These are phyloP conservation scores for Kwoniella sp. DNA, from an alignment of 768 basidiomycete genomes.

Conservation along the genomic window DNA sequence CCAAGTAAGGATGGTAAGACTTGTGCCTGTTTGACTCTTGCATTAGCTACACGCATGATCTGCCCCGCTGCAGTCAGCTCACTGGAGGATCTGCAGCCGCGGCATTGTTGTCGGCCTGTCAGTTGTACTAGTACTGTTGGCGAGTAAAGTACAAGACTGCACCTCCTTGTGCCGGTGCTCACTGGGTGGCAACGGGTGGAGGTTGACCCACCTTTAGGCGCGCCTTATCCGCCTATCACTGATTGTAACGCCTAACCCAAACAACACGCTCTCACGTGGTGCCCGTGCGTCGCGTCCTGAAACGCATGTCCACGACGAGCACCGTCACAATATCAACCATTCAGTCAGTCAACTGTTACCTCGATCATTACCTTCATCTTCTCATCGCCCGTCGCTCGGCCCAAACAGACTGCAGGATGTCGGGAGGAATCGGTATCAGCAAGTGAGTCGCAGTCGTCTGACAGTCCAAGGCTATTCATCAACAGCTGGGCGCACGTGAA, in stretches of 20 bases:
- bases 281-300: too few species aligned
- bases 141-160: not conserved
- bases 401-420: conserved; percentile 25
- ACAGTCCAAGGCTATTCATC: too few species aligned
- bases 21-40: conserved; percentile 40
- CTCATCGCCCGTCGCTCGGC: not conserved
- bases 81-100: conserved; percentile 50
- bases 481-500: too few species aligned
- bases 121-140: not conserved
- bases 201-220: too few species aligned
- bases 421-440: conserved; percentile 48
- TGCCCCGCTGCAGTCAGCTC: conserved; percentile 1
- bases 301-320: too few species aligned
- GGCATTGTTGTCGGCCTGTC: conserved; percentile 35
- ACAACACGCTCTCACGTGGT: too few species aligned
- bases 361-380: not conserved
- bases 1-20: conserved; percentile 51
- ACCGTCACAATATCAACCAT: too few species aligned
- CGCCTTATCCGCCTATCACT: too few species aligned
- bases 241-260: too few species aligned
- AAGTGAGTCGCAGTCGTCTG: too few species aligned
- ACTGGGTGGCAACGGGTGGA: too few species aligned
- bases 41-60: not conserved
- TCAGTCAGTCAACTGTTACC: not conserved
- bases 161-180: too few species aligned